Percentiles rank a stretch among this genome's conserved stretches.
Conservation (phyloP, 2,329 filamentous ascomycete genomes). For the Verticillium nonalfalfae region DNA sequence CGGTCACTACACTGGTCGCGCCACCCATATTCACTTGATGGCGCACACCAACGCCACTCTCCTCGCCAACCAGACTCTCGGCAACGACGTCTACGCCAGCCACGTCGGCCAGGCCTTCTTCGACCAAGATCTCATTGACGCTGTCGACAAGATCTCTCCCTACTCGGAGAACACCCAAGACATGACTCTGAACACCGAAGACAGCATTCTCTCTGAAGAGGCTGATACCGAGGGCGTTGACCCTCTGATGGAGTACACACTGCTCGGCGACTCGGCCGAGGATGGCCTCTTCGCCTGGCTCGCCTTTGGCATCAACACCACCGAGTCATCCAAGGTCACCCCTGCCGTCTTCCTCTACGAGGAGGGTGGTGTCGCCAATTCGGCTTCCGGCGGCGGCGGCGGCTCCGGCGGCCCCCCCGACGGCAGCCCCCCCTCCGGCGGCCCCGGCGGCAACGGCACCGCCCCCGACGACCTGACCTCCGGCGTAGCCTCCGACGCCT, state of each 20-base stretch:
- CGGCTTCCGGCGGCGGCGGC: constrained; percentile 2
- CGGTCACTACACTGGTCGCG: constrained; percentile 33
- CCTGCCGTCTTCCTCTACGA: constrained; percentile 25
- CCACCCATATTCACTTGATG: constrained; percentile 33
- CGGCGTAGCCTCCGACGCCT: not conserved
- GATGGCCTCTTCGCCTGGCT: constrained; percentile 51
- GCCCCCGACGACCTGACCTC: not conserved
- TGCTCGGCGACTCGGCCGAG: constrained; percentile 42
- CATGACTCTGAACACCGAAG: constrained; percentile 41
- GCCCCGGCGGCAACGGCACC: not conserved
- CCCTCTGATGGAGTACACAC: constrained; percentile 51
- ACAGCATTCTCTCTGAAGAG: constrained; percentile 40
- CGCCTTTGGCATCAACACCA: constrained; percentile 39
- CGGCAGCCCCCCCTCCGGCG: not conserved
- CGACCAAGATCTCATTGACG: constrained; percentile 45
- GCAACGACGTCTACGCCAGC: constrained; percentile 36
- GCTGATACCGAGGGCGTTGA: constrained; percentile 42
- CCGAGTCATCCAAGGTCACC: constrained; percentile 12
- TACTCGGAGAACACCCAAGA: constrained; percentile 36
- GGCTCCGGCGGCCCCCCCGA: not conserved
- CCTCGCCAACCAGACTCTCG: constrained; percentile 43
- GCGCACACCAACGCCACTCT: constrained; percentile 24
- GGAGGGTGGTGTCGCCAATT: constrained; percentile 23
- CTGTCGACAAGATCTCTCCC: constrained; percentile 39
- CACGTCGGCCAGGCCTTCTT: constrained; percentile 61